phyloP scores from a whole-genome alignment of 228 moss, liverwort and hornwort genomes.

The Sphagnum magellanicum region DNA sequence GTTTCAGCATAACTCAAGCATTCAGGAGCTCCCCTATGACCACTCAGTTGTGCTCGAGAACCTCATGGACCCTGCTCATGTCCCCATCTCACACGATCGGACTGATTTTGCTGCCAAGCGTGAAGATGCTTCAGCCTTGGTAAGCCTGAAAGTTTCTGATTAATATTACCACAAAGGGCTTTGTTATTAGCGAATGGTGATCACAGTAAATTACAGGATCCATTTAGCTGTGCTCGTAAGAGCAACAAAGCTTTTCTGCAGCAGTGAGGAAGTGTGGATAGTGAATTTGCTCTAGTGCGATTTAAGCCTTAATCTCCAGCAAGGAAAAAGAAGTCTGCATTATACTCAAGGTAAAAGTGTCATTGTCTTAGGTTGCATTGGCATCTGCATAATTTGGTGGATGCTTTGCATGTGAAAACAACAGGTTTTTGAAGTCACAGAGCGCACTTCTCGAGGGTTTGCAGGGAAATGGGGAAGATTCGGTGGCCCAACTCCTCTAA shows the following conservation, averaged over 20 bases:
- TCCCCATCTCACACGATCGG: constrained; percentile 86
- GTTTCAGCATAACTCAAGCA: constrained; percentile 20
- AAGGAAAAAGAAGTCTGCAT: no score
- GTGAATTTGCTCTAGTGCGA: no score
- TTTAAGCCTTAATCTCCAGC: no score
- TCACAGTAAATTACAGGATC: no score
- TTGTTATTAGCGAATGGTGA: no score
- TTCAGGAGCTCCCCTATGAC: constrained; percentile 93
- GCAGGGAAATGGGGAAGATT: constrained; percentile 52
- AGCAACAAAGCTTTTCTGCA: no score
- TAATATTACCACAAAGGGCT: no score
- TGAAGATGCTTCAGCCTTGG: constrained; percentile 73
- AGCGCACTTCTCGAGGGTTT: constrained; percentile 62
- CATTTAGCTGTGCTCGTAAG: no score
- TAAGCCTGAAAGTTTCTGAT: constrained; percentile 1
- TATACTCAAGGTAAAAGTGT: no score
- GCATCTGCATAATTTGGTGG: background rate
- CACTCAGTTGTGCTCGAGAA: constrained; percentile 80
- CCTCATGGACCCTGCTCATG: constrained; percentile 83
- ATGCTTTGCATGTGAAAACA: background rate
- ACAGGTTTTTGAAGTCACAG: constrained; percentile 57
- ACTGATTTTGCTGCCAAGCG: constrained; percentile 58
- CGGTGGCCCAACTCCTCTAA: constrained; percentile 10
- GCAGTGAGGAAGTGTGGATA: no score
- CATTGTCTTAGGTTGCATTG: background rate